These are phyloP conservation scores for Tephrocybe rancida DNA, from an alignment of 768 basidiomycete species.

Conservation along the genomic window DNA sequence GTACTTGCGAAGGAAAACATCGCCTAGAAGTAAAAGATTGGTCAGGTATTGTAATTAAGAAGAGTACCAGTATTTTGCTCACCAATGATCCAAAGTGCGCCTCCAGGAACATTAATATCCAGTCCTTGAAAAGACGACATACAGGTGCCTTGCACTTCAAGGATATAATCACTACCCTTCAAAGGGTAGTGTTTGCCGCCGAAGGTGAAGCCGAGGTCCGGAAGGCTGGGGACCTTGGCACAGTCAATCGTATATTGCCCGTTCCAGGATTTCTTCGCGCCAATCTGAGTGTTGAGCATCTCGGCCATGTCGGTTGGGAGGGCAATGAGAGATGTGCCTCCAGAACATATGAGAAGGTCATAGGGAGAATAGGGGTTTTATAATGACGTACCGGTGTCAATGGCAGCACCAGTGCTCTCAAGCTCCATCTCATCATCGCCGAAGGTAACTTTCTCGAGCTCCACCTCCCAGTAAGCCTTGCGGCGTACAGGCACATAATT, in stretches of 20 bases:
- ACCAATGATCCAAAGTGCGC: constrained; percentile 91
- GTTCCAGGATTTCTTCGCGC: constrained; percentile 93
- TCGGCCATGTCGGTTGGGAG: constrained; percentile 94
- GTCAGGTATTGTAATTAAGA: constrained; percentile 5
- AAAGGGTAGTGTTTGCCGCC: constrained; percentile 80
- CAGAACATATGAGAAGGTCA: constrained; percentile 47
- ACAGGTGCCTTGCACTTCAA: constrained; percentile 90
- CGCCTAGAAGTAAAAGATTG: constrained; percentile 45
- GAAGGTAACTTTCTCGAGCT: constrained; percentile 84
- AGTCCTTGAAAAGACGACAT: constrained; percentile 92
- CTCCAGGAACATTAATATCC: constrained; percentile 84
- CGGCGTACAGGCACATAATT: constrained; percentile 88
- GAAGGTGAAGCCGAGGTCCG: constrained; percentile 84
- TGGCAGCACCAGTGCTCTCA: constrained; percentile 91
- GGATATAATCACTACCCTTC: constrained; percentile 84
- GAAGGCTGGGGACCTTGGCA: constrained; percentile 79
- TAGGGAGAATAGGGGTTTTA: not conserved
- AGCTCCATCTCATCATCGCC: constrained; percentile 89
- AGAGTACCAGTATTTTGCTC: constrained; percentile 4
- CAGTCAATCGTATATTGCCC: constrained; percentile 96
- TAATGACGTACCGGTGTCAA: constrained; percentile 77
- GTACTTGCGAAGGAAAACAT: constrained; percentile 91
- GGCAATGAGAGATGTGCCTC: constrained; percentile 92
- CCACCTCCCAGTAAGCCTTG: constrained; percentile 99
- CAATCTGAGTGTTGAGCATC: constrained; percentile 95